Evolutionary conservation across 2,329 filamentous ascomycete species (phyloP).

Genomic region (Amylocarpus encephaloides): DNA sequence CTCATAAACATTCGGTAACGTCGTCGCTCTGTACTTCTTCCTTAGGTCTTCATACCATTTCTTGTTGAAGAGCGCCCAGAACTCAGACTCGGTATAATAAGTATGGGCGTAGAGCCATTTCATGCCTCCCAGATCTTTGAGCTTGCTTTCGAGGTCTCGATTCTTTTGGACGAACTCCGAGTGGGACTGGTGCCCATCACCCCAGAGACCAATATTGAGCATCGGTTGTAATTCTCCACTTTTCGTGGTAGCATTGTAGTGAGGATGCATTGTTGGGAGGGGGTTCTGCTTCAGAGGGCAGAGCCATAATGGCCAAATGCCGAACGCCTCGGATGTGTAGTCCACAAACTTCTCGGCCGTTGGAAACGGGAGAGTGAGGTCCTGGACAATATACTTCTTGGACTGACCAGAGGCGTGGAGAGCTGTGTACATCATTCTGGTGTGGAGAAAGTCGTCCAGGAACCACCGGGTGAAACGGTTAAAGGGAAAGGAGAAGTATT

Average conservation of each 20-base stretch:
- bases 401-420: slow-evolving; percentile 52
- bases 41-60: slow-evolving; percentile 57
- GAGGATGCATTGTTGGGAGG: slow-evolving; percentile 31
- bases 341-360: slow-evolving; percentile 45
- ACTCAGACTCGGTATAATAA: slow-evolving; percentile 69
- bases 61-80: slow-evolving; percentile 58
- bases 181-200: slow-evolving; percentile 60
- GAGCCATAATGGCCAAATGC: slow-evolving; percentile 52
- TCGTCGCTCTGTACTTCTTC: slow-evolving; percentile 53
- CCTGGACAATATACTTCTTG: slow-evolving; percentile 54
- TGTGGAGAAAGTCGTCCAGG: slow-evolving; percentile 55
- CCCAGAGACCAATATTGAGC: slow-evolving; percentile 71
- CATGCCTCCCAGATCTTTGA: slow-evolving; percentile 63
- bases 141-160: slow-evolving; percentile 62
- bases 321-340: slow-evolving; percentile 41
- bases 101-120: slow-evolving; percentile 88
- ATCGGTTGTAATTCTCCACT: slow-evolving; percentile 36
- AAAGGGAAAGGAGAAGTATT: slow-evolving; percentile 56
- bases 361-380: slow-evolving; percentile 51
- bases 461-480: slow-evolving; percentile 51
- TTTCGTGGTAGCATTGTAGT: slow-evolving; percentile 17
- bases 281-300: slow-evolving; percentile 42
- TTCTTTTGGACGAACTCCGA: slow-evolving; percentile 63
- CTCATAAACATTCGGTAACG: slow-evolving; percentile 62
- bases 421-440: slow-evolving; percentile 55